Conservation (phyloP, 495 filamentous ascomycete genomes). For the Trichoderma erinaceum region DNA sequence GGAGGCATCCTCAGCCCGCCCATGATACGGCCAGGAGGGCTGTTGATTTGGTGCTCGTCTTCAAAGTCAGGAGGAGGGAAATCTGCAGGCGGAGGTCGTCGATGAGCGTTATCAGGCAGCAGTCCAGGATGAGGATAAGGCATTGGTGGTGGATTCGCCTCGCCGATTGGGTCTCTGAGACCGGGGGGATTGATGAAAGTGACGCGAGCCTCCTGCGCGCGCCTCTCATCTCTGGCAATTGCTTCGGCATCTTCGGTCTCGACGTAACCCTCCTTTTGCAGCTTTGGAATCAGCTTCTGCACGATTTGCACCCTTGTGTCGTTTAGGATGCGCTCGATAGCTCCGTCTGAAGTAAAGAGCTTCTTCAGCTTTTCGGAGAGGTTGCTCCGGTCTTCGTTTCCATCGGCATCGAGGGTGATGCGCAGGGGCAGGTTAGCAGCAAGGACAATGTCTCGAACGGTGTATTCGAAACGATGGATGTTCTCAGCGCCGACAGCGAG, state of each 20-base stretch:
- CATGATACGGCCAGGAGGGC: constrained; percentile 46
- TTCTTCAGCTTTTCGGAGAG: constrained; percentile 48
- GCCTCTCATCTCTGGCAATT: constrained; percentile 25
- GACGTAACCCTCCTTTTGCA: constrained; percentile 73
- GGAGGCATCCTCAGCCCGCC: constrained; percentile 30
- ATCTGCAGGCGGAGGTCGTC: constrained; percentile 65
- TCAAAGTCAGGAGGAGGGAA: constrained; percentile 87
- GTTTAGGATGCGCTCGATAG: constrained; percentile 32
- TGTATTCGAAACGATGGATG: constrained; percentile 69
- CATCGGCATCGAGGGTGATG: constrained; percentile 33
- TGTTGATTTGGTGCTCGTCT: constrained; percentile 81
- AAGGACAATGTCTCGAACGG: constrained; percentile 68
- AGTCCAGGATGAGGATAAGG: constrained; percentile 47
- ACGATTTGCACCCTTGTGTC: constrained; percentile 68
- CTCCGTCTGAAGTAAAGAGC: constrained; percentile 61
- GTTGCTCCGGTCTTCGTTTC: constrained; percentile 37
- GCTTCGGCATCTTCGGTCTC: constrained; percentile 39
- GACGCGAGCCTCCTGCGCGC: constrained; percentile 28
- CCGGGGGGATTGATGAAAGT: constrained; percentile 40
- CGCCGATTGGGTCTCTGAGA: constrained; percentile 39
- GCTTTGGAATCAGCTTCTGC: constrained; percentile 66
- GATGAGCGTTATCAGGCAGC: constrained; percentile 54
- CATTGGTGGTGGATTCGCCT: neutral
- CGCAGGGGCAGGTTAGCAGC: constrained; percentile 42
- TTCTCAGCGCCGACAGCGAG: constrained; percentile 74